Conservation (phyloP, 805 yeast genomes). For the Brettanomyces sp. region DNA sequence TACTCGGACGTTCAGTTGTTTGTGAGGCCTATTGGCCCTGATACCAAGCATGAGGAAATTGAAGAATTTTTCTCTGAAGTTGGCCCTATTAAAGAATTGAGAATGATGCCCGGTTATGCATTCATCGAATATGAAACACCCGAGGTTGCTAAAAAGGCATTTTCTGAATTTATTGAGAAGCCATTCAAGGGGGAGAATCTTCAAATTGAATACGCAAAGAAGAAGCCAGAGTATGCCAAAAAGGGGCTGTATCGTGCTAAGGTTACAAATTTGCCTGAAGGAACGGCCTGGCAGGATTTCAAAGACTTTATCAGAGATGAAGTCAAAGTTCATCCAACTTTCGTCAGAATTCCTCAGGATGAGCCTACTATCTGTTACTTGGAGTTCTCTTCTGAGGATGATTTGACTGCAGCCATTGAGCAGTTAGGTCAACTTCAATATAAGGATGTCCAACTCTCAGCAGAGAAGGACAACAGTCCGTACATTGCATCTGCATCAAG, state of each 20-base stretch:
- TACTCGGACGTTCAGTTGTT: slow-evolving; percentile 28
- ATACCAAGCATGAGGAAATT: slow-evolving; percentile 39
- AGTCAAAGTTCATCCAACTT: slow-evolving; percentile 54
- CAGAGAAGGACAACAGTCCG: slow-evolving; percentile 70
- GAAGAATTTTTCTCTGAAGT: slow-evolving; percentile 58
- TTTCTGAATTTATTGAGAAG: slow-evolving; percentile 34
- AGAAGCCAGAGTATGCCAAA: slow-evolving; percentile 41
- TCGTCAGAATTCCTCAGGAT: slow-evolving; percentile 42
- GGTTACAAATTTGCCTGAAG: slow-evolving; percentile 62
- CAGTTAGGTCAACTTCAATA: slow-evolving; percentile 63
- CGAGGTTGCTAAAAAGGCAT: slow-evolving; percentile 43
- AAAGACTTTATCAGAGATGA: slow-evolving; percentile 84
- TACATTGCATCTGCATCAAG: slow-evolving; percentile 40
- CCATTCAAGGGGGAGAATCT: slow-evolving; percentile 42
- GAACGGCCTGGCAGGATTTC: slow-evolving; percentile 79
- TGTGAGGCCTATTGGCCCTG: slow-evolving; percentile 30
- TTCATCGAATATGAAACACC: slow-evolving; percentile 75
- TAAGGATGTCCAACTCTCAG: slow-evolving; percentile 53
- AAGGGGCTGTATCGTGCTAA: slow-evolving; percentile 70
- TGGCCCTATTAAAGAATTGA: slow-evolving; percentile 62
- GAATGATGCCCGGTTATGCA: slow-evolving; percentile 75
- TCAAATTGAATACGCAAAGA: slow-evolving; percentile 46
- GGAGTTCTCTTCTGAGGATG: slow-evolving; percentile 59
- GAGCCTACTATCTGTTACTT: slow-evolving; percentile 38
- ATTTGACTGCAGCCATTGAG: slow-evolving; percentile 64